Conservation (phyloP, 2,329 filamentous ascomycete genomes). For the Fusarium sp. region DNA sequence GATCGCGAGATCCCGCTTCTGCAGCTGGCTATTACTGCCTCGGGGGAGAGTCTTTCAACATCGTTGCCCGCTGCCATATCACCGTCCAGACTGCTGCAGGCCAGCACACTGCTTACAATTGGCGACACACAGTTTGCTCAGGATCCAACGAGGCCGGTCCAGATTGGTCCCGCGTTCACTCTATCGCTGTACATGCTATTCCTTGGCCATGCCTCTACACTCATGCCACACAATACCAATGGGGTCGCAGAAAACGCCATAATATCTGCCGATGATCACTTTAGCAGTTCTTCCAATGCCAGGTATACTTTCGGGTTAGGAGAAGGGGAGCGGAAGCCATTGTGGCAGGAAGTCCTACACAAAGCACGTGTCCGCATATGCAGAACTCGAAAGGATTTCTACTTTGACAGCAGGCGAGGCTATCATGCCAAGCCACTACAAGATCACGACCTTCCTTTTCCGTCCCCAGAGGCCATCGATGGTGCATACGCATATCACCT, state of each 20-base stretch:
- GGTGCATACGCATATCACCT: slow-evolving; percentile 78
- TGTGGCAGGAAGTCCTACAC: slow-evolving; percentile 97
- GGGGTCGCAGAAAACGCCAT: slow-evolving; percentile 3
- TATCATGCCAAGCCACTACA: slow-evolving; percentile 17
- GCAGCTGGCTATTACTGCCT: slow-evolving; percentile 93
- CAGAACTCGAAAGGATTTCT: slow-evolving; percentile 64
- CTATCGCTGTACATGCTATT: slow-evolving; percentile 97
- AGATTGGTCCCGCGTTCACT: slow-evolving; percentile 88
- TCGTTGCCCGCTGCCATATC: slow-evolving; percentile 85
- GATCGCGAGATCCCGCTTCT: slow-evolving; percentile 92
- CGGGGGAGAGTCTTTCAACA: slow-evolving; percentile 86
- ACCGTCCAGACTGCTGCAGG: slow-evolving; percentile 89
- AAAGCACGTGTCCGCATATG: slow-evolving; percentile 87
- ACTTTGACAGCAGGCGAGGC: slow-evolving; percentile 38
- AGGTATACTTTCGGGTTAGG: slow-evolving; percentile 45
- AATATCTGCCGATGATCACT: background rate
- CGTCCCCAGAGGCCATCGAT: slow-evolving; percentile 4
- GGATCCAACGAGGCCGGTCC: slow-evolving; percentile 71
- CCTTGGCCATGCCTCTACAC: slow-evolving; percentile 72
- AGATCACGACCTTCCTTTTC: background rate
- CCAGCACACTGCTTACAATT: slow-evolving; percentile 88
- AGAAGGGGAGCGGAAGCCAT: slow-evolving; percentile 67
- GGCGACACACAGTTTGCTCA: slow-evolving; percentile 85
- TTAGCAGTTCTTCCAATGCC: background rate
- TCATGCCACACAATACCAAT: slow-evolving; percentile 18